Evolutionary conservation across 2,329 filamentous ascomycete species (phyloP).

Genomic region (Tolypocladium guangdongense): DNA sequence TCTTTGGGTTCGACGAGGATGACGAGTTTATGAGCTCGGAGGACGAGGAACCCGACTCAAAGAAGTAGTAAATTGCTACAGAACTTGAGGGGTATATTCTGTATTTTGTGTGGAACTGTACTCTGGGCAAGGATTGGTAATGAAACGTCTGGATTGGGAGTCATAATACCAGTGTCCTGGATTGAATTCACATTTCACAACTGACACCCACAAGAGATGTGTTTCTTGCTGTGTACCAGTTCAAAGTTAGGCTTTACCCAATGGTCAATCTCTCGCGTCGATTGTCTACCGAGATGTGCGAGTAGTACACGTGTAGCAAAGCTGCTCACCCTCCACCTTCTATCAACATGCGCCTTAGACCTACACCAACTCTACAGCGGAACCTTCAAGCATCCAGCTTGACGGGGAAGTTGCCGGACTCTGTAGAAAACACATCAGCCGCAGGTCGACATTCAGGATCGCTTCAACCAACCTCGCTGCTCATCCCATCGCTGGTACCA

Average conservation of each 20-base stretch:
- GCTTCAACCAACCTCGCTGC: slow-evolving; percentile 66
- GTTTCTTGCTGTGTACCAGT: background rate
- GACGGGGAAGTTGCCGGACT: slow-evolving; percentile 57
- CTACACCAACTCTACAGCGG: slow-evolving; percentile 10
- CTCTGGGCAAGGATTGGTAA: background rate
- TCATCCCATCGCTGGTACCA: slow-evolving; percentile 96
- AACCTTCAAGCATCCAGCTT: slow-evolving; percentile 47
- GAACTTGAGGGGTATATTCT: background rate
- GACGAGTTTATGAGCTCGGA: slow-evolving; percentile 63
- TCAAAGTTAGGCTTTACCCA: background rate
- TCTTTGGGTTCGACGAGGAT: slow-evolving; percentile 72
- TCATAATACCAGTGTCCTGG: slow-evolving; percentile 2
- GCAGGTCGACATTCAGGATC: background rate
- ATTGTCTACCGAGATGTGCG: slow-evolving; percentile 17
- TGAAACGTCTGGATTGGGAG: slow-evolving; percentile 2
- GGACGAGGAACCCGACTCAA: slow-evolving; percentile 37
- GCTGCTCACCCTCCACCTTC: slow-evolving; percentile 19
- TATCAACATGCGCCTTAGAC: slow-evolving; percentile 7
- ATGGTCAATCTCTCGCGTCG: slow-evolving; percentile 12
- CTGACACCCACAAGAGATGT: slow-evolving; percentile 1
- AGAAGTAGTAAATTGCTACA: background rate
- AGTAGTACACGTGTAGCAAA: slow-evolving; percentile 26
- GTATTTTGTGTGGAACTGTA: background rate
- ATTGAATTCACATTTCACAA: slow-evolving; percentile 1
- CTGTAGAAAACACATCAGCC: slow-evolving; percentile 28